phyloP scores from a whole-genome alignment of 805 yeast genomes.

The Suhomyces sp. region DNA sequence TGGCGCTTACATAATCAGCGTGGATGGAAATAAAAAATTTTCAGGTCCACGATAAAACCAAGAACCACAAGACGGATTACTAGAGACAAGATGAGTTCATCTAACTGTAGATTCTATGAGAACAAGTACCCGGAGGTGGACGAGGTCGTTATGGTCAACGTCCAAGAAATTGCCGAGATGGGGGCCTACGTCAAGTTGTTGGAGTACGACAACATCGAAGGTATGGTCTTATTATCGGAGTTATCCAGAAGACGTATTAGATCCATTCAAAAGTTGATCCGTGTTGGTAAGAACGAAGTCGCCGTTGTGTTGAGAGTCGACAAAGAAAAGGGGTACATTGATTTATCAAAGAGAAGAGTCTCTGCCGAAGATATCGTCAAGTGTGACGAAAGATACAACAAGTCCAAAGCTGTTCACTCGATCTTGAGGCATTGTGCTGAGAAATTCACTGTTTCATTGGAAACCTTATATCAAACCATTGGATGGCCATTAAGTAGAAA shows the following conservation, averaged over 20 bases:
- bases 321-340: slow-evolving; percentile 97
- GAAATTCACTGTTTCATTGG: slow-evolving; percentile 85
- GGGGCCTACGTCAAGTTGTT: slow-evolving; percentile 96
- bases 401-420: slow-evolving; percentile 97
- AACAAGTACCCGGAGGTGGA: slow-evolving; percentile 98
- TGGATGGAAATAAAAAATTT: neutral
- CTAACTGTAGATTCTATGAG: slow-evolving; percentile 95
- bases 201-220: slow-evolving; percentile 97
- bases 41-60: neutral
- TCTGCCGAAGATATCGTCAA: slow-evolving; percentile 95
- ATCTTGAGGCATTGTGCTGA: slow-evolving; percentile 98
- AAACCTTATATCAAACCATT: slow-evolving; percentile 76
- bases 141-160: slow-evolving; percentile 98
- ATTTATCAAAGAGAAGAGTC: slow-evolving; percentile 94
- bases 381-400: slow-evolving; percentile 96
- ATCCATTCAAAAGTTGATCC: slow-evolving; percentile 93
- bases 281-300: slow-evolving; percentile 98
- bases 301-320: slow-evolving; percentile 97
- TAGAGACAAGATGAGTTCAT: slow-evolving; percentile 59
- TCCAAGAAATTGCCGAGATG: slow-evolving; percentile 98
- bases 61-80: neutral
- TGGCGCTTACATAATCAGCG: neutral
- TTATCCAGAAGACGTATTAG: slow-evolving; percentile 98
- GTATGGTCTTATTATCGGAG: slow-evolving; percentile 95
- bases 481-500: slow-evolving; percentile 98